These are phyloP conservation scores for Teratosphaeria nubilosa DNA, from an alignment of 2,329 filamentous ascomycete species.

Conservation along the genomic window DNA sequence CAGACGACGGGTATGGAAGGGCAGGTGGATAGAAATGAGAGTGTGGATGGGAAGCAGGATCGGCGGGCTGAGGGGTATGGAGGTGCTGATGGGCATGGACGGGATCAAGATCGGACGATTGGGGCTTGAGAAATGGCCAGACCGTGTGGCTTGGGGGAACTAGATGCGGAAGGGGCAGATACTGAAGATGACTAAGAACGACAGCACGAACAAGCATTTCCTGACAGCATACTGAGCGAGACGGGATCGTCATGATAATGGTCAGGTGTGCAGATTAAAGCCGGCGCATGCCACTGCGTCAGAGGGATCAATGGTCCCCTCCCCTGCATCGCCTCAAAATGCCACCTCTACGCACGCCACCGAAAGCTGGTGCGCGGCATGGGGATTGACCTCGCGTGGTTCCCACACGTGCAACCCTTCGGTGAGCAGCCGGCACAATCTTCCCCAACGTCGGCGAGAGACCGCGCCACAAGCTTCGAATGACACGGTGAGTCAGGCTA, in stretches of 20 bases:
- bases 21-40: neutral
- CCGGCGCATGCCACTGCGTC: neutral
- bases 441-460: no score
- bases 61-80: constrained; percentile 31
- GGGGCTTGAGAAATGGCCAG: constrained; percentile 32
- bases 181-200: neutral
- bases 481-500: neutral
- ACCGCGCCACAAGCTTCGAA: neutral
- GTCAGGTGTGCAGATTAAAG: neutral
- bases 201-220: neutral
- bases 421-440: no score
- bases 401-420: neutral
- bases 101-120: constrained; percentile 37
- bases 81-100: constrained; percentile 16
- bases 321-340: neutral
- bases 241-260: neutral
- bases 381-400: neutral
- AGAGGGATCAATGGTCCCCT: neutral
- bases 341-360: neutral
- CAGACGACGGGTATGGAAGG: neutral
- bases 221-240: neutral
- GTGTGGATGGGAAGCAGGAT: constrained; percentile 3
- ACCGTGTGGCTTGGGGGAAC: neutral
- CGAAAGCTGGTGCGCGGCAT: neutral
- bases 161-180: neutral